Percentiles rank a stretch among this genome's conserved stretches.
Conservation (phyloP, 306 rosid genomes). For the Ziziphus jujuba region DNA sequence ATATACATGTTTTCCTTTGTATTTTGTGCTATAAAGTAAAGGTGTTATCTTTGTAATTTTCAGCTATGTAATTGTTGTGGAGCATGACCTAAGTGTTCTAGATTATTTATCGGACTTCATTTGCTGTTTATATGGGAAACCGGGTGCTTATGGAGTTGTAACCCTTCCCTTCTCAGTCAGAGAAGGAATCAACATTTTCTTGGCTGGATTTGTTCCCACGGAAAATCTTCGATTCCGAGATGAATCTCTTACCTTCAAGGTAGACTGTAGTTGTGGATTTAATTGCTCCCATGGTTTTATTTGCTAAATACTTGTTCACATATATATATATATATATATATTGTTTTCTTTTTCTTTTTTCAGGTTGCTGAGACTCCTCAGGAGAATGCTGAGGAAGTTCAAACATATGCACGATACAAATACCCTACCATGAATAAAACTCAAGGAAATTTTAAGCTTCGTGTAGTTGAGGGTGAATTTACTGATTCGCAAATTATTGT, state of each 20-base stretch:
- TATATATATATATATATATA: no score
- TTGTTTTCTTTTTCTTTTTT: slow-evolving; percentile 27
- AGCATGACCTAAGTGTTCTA: slow-evolving; percentile 97
- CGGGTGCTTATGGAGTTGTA: slow-evolving; percentile 99
- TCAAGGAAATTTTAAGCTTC: slow-evolving; percentile 84
- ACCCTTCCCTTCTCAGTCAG: slow-evolving; percentile 99
- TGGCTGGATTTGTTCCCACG: slow-evolving; percentile 97
- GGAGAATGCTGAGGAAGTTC: slow-evolving; percentile 88
- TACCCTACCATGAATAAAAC: slow-evolving; percentile 94
- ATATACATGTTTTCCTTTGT: slow-evolving; percentile 1
- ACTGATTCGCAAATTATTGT: slow-evolving; percentile 98
- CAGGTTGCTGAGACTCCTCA: slow-evolving; percentile 99
- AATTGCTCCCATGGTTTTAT: slow-evolving; percentile 2
- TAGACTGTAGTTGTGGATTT: slow-evolving; percentile 14
- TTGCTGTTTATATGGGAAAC: slow-evolving; percentile 97
- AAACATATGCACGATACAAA: slow-evolving; percentile 85
- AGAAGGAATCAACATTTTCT: slow-evolving; percentile 98
- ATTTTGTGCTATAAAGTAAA: background rate
- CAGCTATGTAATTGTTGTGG: slow-evolving; percentile 99
- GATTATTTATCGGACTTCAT: slow-evolving; percentile 98
- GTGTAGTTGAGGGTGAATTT: slow-evolving; percentile 87
- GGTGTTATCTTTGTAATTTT: slow-evolving; percentile 19
- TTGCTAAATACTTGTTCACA: slow-evolving; percentile 1
- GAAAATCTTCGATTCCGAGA: slow-evolving; percentile 96
- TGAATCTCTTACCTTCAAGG: slow-evolving; percentile 93